These are phyloP conservation scores for Vitis hybrid DNA, from an alignment of 177 flowering plant species.

Conservation along the genomic window DNA sequence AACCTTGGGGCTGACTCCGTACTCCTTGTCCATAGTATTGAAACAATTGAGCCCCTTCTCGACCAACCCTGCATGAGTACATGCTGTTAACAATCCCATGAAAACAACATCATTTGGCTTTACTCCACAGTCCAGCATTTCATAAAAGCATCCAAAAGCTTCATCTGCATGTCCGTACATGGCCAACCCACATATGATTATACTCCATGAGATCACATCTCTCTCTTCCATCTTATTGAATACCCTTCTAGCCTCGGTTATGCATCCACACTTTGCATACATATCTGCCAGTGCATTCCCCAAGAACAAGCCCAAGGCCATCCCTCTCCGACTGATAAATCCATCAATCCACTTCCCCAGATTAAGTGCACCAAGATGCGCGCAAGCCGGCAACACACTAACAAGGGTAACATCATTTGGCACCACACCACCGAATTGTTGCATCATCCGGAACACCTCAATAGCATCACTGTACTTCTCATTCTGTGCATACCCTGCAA, in stretches of 20 bases:
- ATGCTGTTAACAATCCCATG: conserved; percentile 40
- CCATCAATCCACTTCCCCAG: no score
- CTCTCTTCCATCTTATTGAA: conserved; percentile 16
- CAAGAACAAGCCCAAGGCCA: conserved; percentile 25
- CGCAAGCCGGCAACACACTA: conserved; percentile 38
- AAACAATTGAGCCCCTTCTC: conserved; percentile 38
- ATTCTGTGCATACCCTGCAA: conserved; percentile 41
- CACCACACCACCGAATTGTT: conserved; percentile 17
- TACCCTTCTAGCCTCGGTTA: conserved; percentile 27
- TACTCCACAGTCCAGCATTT: conserved; percentile 26
- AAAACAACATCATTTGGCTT: conserved; percentile 38
- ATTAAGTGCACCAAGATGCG: conserved; percentile 29
- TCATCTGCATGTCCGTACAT: conserved; percentile 37
- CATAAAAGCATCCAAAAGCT: conserved; percentile 30
- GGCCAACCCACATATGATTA: conserved; percentile 35
- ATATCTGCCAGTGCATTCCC: conserved; percentile 43
- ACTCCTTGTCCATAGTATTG: conserved; percentile 23
- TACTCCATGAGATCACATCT: conserved; percentile 35
- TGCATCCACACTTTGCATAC: conserved; percentile 43
- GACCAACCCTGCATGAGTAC: conserved; percentile 41
- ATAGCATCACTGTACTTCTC: conserved; percentile 33
- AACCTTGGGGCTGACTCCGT: conserved; percentile 28
- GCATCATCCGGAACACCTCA: conserved; percentile 31
- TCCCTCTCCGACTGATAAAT: conserved; percentile 10
- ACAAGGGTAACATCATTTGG: conserved; percentile 38